phyloP scores from a whole-genome alignment of 306 rosid species.

The Corylus avellana region DNA sequence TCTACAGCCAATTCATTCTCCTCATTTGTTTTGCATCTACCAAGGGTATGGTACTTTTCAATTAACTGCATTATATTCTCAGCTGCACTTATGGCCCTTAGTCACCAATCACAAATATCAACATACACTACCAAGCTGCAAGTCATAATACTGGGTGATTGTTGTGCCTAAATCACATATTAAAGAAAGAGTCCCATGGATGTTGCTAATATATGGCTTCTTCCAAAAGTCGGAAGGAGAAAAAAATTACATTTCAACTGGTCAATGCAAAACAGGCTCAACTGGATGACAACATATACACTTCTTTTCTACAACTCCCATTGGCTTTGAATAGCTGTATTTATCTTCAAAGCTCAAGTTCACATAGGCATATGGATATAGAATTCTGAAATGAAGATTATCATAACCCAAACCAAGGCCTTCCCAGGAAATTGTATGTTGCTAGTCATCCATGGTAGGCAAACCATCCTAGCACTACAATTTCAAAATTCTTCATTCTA shows the following conservation, averaged over 20 bases:
- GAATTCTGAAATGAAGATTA: background rate
- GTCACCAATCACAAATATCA: background rate
- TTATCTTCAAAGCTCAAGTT: background rate
- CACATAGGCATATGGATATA: background rate
- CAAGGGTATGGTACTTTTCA: background rate
- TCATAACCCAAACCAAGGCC: background rate
- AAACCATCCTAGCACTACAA: no score
- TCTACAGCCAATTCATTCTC: background rate
- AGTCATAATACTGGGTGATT: background rate
- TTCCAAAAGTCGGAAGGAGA: background rate
- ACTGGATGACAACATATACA: background rate
- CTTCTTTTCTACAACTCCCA: background rate
- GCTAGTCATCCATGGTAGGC: no score
- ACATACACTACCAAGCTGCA: background rate
- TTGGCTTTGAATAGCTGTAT: background rate
- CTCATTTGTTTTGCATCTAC: background rate
- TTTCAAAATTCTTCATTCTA: no score
- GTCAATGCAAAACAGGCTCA: background rate
- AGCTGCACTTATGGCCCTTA: background rate
- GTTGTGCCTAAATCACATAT: background rate
- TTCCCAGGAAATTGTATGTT: no score
- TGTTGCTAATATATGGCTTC: background rate
- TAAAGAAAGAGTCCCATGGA: background rate
- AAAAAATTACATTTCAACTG: background rate
- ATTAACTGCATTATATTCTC: slow-evolving; percentile 14